phyloP scores from a whole-genome alignment of 257 asterid species.

The Solanum corneliomulleri region DNA sequence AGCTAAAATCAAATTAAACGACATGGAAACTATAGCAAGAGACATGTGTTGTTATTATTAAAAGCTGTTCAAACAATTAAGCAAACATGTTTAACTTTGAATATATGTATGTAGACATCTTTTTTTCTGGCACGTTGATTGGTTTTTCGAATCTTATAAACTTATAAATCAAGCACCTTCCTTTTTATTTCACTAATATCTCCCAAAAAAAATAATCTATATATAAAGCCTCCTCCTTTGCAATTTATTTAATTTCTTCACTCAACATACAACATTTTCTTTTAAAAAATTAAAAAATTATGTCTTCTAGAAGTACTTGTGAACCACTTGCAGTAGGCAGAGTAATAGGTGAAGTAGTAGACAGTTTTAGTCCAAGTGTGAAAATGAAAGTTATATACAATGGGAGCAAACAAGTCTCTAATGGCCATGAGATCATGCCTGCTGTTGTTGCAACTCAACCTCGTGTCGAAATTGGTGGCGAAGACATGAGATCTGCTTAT shows the following conservation, averaged over 20 bases:
- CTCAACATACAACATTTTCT: neutral
- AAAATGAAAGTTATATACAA: slow-evolving; percentile 38
- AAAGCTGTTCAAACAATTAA: slow-evolving; percentile 18
- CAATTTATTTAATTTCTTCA: neutral
- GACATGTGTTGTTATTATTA: slow-evolving; percentile 9
- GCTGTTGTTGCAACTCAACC: slow-evolving; percentile 41
- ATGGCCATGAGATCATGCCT: slow-evolving; percentile 89
- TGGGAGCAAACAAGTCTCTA: slow-evolving; percentile 41
- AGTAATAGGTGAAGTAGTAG: slow-evolving; percentile 82
- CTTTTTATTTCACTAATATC: neutral
- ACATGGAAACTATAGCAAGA: neutral
- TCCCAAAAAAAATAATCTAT: neutral
- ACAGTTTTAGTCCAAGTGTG: slow-evolving; percentile 55
- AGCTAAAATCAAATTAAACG: too few relatives aligned
- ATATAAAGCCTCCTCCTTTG: neutral
- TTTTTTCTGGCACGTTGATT: slow-evolving; percentile 19
- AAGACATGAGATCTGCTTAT: slow-evolving; percentile 73
- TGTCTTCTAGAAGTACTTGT: slow-evolving; percentile 15
- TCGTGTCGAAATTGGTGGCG: slow-evolving; percentile 76
- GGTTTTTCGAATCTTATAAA: slow-evolving; percentile 29
- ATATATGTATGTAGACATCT: slow-evolving; percentile 7
- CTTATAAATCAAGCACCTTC: slow-evolving; percentile 19
- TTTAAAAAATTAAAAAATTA: neutral
- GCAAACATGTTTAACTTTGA: slow-evolving; percentile 2
- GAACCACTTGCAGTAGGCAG: slow-evolving; percentile 61